A percentile compares a stretch with the other conserved stretches of the same genome.
Evolutionary conservation across 192 early-diverging fungal genomes (phyloP).

Genomic region (Backusella tuberculispora): DNA sequence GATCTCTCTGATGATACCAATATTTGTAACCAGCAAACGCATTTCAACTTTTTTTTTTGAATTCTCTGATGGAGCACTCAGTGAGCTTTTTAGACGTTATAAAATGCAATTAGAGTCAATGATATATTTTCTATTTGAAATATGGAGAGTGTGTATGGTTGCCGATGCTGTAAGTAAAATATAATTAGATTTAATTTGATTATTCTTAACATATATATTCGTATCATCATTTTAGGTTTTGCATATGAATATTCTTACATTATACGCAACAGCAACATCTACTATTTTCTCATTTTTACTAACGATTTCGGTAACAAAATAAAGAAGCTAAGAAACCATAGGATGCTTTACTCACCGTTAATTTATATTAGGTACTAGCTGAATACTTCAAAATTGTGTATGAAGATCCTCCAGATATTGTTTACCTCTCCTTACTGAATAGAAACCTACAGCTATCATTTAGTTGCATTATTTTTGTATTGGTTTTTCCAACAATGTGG

Average conservation of each 20-base stretch:
- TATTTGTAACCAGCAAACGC: background rate
- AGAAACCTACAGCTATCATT: background rate
- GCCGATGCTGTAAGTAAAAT: background rate
- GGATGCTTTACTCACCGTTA: background rate
- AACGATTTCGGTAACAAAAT: background rate
- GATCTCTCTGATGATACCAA: background rate
- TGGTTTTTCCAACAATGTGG: background rate
- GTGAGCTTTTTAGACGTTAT: background rate
- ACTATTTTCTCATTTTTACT: background rate
- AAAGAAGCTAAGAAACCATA: too few species aligned
- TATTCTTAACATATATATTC: background rate
- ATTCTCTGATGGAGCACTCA: background rate
- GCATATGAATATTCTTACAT: background rate
- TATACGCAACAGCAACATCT: background rate
- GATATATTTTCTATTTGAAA: background rate
- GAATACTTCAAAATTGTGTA: background rate
- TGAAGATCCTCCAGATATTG: background rate
- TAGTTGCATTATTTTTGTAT: background rate
- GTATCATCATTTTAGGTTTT: background rate
- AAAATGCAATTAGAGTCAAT: slow-evolving; percentile 5
- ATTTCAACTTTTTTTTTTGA: background rate
- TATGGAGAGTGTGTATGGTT: background rate
- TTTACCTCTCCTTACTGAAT: background rate
- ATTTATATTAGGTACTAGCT: background rate
- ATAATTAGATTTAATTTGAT: background rate